Conservation (phyloP, 768 basidiomycete species). For the Mycena crocata region DNA sequence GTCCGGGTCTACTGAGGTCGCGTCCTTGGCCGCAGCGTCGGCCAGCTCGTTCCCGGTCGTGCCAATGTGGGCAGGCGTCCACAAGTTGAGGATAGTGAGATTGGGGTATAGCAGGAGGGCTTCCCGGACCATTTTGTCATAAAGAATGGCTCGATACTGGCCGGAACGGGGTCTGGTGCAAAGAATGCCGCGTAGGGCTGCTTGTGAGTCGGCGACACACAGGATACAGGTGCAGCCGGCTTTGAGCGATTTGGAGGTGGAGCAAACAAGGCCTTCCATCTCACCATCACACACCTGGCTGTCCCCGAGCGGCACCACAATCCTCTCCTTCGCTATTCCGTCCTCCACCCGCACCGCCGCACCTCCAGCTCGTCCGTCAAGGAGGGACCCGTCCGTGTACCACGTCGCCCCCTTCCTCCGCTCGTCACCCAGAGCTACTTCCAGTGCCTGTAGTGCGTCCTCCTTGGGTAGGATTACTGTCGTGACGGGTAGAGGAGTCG, state of each 20-base stretch:
- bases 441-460: no score
- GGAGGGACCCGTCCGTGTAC: conserved; percentile 12
- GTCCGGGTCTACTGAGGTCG: neutral
- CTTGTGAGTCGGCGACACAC: conserved; percentile 12
- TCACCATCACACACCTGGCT: conserved; percentile 2
- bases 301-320: neutral
- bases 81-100: conserved; percentile 2
- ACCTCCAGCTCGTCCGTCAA: conserved; percentile 5
- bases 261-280: conserved; percentile 1
- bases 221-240: neutral
- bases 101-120: neutral
- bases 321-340: neutral
- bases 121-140: conserved; percentile 3
- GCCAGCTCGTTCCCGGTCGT: conserved; percentile 10
- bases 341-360: conserved; percentile 6
- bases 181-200: conserved; percentile 9
- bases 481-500: no score
- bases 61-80: conserved; percentile 15
- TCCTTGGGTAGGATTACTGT: no score
- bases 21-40: conserved; percentile 10
- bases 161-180: no score
- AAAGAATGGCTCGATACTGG: conserved; percentile 6
- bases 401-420: neutral
- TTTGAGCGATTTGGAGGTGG: neutral
- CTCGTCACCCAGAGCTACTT: no score